phyloP scores from a whole-genome alignment of 2,329 filamentous ascomycete genomes.

The Stemphylium vesicarium region DNA sequence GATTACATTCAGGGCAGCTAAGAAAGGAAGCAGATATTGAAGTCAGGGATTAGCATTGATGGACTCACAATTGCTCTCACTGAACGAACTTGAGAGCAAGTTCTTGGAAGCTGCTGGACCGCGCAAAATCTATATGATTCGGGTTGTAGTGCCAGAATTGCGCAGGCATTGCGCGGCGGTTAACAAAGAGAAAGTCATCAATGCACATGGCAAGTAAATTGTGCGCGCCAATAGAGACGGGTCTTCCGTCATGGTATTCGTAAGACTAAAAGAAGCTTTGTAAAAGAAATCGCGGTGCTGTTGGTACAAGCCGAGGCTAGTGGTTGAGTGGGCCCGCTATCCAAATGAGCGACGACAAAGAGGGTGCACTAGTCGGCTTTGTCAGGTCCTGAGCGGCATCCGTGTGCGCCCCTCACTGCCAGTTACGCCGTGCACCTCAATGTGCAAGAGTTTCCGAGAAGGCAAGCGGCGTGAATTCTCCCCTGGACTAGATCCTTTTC shows the following conservation, averaged over 20 bases:
- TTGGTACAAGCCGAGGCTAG: neutral
- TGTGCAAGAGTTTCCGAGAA: too few relatives aligned
- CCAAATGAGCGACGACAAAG: neutral
- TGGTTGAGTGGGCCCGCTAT: neutral
- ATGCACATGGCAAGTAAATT: neutral
- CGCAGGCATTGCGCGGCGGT: neutral
- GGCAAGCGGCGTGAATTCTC: too few relatives aligned
- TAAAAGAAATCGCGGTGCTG: neutral
- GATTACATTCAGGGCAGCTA: too few relatives aligned
- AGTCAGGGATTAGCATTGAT: too few relatives aligned
- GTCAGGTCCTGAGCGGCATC: neutral
- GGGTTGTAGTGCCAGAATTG: too few relatives aligned
- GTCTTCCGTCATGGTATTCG: slow-evolving; percentile 6
- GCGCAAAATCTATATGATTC: too few relatives aligned
- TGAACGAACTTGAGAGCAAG: too few relatives aligned
- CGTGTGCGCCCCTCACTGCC: neutral
- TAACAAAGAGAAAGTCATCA: neutral
- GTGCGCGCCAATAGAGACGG: neutral
- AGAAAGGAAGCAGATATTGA: too few relatives aligned
- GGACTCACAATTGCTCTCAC: too few relatives aligned
- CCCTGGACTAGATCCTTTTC: too few relatives aligned
- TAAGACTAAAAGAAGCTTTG: neutral
- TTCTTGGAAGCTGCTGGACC: too few relatives aligned
- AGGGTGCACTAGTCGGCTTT: neutral
- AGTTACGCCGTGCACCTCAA: neutral